Base-by-base conservation (phyloP, 2,329 filamentous ascomycete species). In the Paramyrothecium sp. region DNA sequence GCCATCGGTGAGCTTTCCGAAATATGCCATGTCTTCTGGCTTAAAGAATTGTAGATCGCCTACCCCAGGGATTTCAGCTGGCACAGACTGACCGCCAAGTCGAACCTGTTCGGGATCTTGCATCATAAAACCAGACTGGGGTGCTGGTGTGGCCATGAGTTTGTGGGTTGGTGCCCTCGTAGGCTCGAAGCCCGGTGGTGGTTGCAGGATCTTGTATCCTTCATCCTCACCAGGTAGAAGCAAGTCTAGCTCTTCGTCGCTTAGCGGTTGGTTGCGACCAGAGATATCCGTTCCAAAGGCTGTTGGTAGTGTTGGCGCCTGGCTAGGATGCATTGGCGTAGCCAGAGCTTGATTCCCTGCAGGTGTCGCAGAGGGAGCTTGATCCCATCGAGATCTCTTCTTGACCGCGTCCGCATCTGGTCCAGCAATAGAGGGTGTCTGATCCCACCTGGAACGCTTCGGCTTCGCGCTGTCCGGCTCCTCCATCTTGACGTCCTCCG, bases 11-110 rank as follows among this genome's bases (percentile, higher is more conserved):
- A 99, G 85, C 79, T 99, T 98, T 58, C 94, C 93, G 69, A 99
- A 99, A 76, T 99, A 99, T 44, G 91, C 89, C 92, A 98, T 97
- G 74, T 99, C 95, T 73, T 99, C 95, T 2, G 92, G 87, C 77
- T 99, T 99, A 83, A 99, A 97, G 73, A 98, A 99, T 65, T 97
- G 93, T 54, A 99, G 78, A 72, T 99, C 95, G 44, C 93, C 93
- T 53, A 99, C 92, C 44, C 95, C 95, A 3, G 95, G 93, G 41
- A 99, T 97, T 70, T 98, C 94, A 3, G 92, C 96, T 10, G 94
- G 92, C 67, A 98, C 86, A 65, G 96, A 91, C 76, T 96, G 96
- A 64, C 92, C 92, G 69, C 94, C 86, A 53, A 90, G 80, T 62
- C 92, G 86, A 58, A 88, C 87, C 69, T 90, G 92, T 64, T 96